Percentiles rank a stretch among this genome's conserved stretches.
These are phyloP conservation scores for Xylariaceae sp. DNA, from an alignment of 2,329 filamentous ascomycete species.

Conservation along the genomic window DNA sequence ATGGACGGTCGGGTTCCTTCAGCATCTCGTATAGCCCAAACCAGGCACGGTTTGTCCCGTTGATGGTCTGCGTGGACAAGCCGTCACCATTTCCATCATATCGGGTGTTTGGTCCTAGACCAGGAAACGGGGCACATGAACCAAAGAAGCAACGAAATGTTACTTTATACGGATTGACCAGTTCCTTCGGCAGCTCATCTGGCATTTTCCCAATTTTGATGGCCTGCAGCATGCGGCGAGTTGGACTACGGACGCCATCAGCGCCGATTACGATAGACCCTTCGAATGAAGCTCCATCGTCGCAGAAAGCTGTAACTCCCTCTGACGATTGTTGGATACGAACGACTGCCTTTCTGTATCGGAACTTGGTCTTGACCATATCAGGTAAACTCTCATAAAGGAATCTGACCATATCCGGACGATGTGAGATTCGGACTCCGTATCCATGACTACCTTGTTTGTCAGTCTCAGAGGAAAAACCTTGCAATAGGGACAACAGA, in stretches of 20 bases:
- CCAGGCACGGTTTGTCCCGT: slow-evolving; percentile 13
- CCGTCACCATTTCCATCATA: slow-evolving; percentile 14
- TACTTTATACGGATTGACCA: slow-evolving; percentile 21
- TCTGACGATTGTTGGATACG: slow-evolving; percentile 21
- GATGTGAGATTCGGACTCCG: slow-evolving; percentile 17
- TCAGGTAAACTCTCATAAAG: slow-evolving; percentile 22
- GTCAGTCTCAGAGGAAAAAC: no score
- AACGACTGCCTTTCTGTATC: slow-evolving; percentile 19
- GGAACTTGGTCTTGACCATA: slow-evolving; percentile 13
- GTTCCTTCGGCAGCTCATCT: slow-evolving; percentile 1
- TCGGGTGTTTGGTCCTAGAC: slow-evolving; percentile 6
- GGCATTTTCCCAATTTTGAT: slow-evolving; percentile 9
- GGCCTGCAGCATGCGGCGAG: slow-evolving; percentile 31
- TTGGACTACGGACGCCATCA: slow-evolving; percentile 40
- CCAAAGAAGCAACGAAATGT: slow-evolving; percentile 20
- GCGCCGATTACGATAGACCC: slow-evolving; percentile 41
- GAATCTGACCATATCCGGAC: slow-evolving; percentile 21
- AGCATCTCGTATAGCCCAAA: slow-evolving; percentile 29
- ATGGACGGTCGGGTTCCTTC: slow-evolving; percentile 24
- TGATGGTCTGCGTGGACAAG: slow-evolving; percentile 21
- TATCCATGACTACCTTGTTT: slow-evolving; percentile 29
- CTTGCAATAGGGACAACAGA: no score
- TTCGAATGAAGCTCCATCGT: slow-evolving; percentile 33
- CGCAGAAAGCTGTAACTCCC: slow-evolving; percentile 30
- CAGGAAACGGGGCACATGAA: slow-evolving; percentile 6